Percentiles rank a stretch among this genome's conserved stretches.
Conservation (phyloP, 1,139 yeast genomes). For the Magnusiomyces tetraspermus region DNA sequence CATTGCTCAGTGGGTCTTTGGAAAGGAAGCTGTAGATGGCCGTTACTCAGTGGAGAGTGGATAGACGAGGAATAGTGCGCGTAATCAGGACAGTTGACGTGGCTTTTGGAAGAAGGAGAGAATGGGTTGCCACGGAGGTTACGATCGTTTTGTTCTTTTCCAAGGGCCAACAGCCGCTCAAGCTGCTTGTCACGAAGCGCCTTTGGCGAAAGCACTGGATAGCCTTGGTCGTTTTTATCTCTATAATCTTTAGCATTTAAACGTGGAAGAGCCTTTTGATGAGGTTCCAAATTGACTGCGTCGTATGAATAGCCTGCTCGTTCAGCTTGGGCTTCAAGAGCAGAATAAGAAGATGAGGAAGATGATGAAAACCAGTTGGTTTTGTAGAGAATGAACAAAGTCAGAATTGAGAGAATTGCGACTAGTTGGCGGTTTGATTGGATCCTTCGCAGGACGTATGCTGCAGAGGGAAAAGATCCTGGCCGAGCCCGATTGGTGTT, state of each 20-base stretch:
- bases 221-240: too few species aligned
- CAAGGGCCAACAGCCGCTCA: background rate
- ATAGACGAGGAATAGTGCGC: constrained; percentile 31
- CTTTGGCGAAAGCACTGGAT: background rate
- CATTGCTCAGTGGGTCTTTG: constrained; percentile 70
- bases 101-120: background rate
- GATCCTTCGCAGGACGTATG: background rate
- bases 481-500: background rate
- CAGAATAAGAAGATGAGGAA: background rate
- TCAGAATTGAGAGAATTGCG: background rate
- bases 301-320: background rate
- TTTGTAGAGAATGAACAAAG: background rate
- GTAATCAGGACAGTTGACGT: constrained; percentile 35
- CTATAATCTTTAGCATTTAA: background rate
- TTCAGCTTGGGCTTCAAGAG: background rate
- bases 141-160: background rate
- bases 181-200: background rate
- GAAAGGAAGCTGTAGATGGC: constrained; percentile 44
- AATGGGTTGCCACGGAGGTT: background rate
- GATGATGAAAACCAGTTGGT: background rate
- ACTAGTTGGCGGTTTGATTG: background rate
- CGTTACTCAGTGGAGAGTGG: constrained; percentile 30
- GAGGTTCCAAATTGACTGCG: background rate
- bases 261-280: background rate
- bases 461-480: background rate